These are phyloP conservation scores for Firmiana major DNA, from an alignment of 345 rosid genomes.

Conservation along the genomic window DNA sequence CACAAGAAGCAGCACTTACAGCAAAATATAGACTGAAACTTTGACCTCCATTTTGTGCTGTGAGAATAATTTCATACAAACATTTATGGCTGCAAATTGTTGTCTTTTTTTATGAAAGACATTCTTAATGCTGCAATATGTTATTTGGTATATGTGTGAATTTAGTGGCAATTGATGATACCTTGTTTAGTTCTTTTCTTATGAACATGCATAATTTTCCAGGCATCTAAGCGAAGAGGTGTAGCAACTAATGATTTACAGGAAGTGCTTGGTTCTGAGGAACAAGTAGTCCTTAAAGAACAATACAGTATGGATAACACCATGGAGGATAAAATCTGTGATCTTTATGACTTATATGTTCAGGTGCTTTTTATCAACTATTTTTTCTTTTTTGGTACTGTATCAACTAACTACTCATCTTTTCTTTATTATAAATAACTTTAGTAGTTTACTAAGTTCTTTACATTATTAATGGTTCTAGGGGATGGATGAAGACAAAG, in stretches of 20 bases:
- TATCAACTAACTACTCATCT: conserved; percentile 5
- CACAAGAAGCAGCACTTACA: neutral
- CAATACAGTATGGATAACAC: conserved; percentile 18
- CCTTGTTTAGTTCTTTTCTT: conserved; percentile 6
- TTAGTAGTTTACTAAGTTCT: neutral
- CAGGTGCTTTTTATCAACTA: conserved; percentile 22
- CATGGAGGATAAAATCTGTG: conserved; percentile 41
- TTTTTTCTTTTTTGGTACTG: too few relatives aligned
- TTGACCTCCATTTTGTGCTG: neutral
- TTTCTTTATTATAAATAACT: neutral
- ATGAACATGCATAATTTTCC: conserved; percentile 8
- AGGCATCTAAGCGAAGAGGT: conserved; percentile 21
- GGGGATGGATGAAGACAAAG: conserved; percentile 44
- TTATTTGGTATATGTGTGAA: conserved; percentile 1
- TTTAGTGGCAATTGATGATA: neutral
- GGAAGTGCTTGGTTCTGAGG: conserved; percentile 20
- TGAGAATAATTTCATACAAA: neutral
- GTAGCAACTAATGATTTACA: conserved; percentile 19
- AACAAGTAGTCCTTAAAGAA: conserved; percentile 12
- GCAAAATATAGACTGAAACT: neutral
- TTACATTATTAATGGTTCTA: conserved; percentile 14
- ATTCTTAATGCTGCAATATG: neutral
- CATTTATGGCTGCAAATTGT: neutral
- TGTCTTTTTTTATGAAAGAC: neutral
- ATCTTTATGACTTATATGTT: conserved; percentile 36